Percentiles rank a stretch among this genome's conserved stretches.
phyloP scores from a whole-genome alignment of 768 basidiomycete genomes.

The Gyrodon lividus region DNA sequence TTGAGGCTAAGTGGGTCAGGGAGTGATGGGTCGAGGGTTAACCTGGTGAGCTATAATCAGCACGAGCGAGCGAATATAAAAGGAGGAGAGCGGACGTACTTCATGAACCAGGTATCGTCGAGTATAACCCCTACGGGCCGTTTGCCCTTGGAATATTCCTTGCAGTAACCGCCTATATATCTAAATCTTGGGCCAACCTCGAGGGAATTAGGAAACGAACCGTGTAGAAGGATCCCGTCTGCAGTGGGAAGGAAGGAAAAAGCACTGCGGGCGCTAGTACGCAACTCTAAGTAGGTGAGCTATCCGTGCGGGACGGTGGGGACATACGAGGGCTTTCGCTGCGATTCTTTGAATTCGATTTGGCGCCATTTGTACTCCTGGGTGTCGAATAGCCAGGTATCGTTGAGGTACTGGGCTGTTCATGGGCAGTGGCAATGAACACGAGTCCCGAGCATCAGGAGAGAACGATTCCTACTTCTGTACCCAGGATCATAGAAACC shows the following conservation, averaged over 20 bases:
- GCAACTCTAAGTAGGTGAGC: background rate
- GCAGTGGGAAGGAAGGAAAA: slow-evolving; percentile 79
- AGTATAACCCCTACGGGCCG: slow-evolving; percentile 83
- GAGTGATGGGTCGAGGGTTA: slow-evolving; percentile 29
- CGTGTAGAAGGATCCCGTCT: slow-evolving; percentile 81
- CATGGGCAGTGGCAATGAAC: background rate
- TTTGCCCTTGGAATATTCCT: slow-evolving; percentile 85
- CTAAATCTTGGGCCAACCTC: background rate
- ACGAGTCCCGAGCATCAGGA: background rate
- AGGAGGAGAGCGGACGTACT: slow-evolving; percentile 39
- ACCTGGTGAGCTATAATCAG: slow-evolving; percentile 19
- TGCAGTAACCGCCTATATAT: slow-evolving; percentile 78
- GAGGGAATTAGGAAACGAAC: slow-evolving; percentile 35
- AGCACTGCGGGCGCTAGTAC: slow-evolving; percentile 65
- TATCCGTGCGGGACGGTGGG: background rate
- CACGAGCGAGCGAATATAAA: background rate
- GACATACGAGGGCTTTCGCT: slow-evolving; percentile 69
- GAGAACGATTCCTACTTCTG: slow-evolving; percentile 51
- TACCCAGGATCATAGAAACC: slow-evolving; percentile 89
- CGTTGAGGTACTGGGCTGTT: slow-evolving; percentile 76
- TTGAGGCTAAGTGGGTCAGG: slow-evolving; percentile 50
- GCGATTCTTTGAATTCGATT: slow-evolving; percentile 69
- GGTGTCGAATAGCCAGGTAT: slow-evolving; percentile 83
- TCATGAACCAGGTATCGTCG: slow-evolving; percentile 87
- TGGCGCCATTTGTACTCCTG: slow-evolving; percentile 86